Percentiles rank a stretch among this genome's conserved stretches.
Conservation (phyloP, 2,329 filamentous ascomycete genomes). For the Dothideomycetidae sp. region DNA sequence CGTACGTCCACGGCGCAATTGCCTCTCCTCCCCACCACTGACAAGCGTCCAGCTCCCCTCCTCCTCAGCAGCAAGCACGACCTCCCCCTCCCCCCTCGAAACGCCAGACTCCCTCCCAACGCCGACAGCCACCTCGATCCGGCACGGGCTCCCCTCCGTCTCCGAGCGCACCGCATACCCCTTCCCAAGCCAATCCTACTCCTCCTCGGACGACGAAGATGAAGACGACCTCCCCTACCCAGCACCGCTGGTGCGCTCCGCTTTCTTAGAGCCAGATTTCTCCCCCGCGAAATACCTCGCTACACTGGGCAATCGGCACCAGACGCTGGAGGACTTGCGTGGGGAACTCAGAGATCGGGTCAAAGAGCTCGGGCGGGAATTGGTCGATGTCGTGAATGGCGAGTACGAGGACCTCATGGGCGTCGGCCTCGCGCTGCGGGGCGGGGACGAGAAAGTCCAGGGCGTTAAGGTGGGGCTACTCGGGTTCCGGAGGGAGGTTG, state of each 20-base stretch:
- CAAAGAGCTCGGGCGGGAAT: constrained; percentile 65
- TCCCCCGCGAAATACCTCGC: constrained; percentile 71
- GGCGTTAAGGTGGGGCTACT: constrained; percentile 77
- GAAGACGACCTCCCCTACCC: constrained; percentile 68
- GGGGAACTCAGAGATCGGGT: constrained; percentile 70
- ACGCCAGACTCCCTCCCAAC: constrained; percentile 11
- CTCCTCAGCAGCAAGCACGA: constrained; percentile 11
- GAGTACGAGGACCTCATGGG: constrained; percentile 88
- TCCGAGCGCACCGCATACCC: constrained; percentile 21
- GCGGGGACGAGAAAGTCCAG: constrained; percentile 83
- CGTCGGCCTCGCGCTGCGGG: constrained; percentile 64
- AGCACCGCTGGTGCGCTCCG: constrained; percentile 61
- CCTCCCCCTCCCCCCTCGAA: constrained; percentile 11
- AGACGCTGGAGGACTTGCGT: constrained; percentile 88
- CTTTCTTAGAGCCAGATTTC: constrained; percentile 69
- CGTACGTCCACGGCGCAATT: constrained; percentile 19
- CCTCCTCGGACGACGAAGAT: constrained; percentile 35
- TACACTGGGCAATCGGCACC: constrained; percentile 71
- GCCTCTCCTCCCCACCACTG: constrained; percentile 10
- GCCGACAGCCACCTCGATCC: constrained; percentile 16
- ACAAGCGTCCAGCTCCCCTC: constrained; percentile 9
- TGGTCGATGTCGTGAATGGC: constrained; percentile 85
- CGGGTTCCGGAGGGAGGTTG: constrained; percentile 70
- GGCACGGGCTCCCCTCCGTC: constrained; percentile 27
- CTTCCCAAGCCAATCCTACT: constrained; percentile 28